phyloP scores from a whole-genome alignment of 2,329 filamentous ascomycete genomes.

The Lomentospora prolificans region DNA sequence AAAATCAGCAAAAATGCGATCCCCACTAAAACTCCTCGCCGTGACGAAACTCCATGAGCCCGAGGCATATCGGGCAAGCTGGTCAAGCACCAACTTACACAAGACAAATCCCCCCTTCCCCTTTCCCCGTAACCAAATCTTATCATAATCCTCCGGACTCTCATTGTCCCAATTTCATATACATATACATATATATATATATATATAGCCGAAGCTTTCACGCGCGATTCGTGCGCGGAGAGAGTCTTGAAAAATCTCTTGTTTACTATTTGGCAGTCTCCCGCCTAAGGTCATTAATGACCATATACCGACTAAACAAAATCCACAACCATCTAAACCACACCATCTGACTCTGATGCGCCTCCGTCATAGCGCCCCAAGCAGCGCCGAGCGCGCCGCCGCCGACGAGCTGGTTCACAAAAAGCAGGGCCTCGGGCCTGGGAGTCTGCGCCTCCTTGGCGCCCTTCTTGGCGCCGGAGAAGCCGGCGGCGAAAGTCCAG shows the following conservation, averaged over 20 bases:
- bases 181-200: no score
- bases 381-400: slow-evolving; percentile 45
- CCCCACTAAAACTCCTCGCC: background rate
- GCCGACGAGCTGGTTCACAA: slow-evolving; percentile 60
- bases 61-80: background rate
- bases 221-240: no score
- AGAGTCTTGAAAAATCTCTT: no score
- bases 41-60: background rate
- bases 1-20: no score
- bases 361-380: slow-evolving; percentile 77
- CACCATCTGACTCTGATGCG: slow-evolving; percentile 92
- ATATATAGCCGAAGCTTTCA: no score
- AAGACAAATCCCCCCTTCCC: background rate
- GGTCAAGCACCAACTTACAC: background rate
- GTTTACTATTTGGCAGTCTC: slow-evolving; percentile 33
- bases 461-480: slow-evolving; percentile 11
- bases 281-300: slow-evolving; percentile 73
- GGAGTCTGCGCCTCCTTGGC: slow-evolving; percentile 20
- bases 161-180: no score
- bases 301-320: slow-evolving; percentile 82
- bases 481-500: slow-evolving; percentile 31
- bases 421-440: slow-evolving; percentile 53
- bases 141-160: no score
- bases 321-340: slow-evolving; percentile 99
- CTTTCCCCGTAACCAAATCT: background rate